A percentile compares a stretch with the other conserved stretches of the same genome.
These are phyloP conservation scores for Aspergillus pseudotamarii DNA, from an alignment of 2,329 filamentous ascomycete species.

Conservation along the genomic window DNA sequence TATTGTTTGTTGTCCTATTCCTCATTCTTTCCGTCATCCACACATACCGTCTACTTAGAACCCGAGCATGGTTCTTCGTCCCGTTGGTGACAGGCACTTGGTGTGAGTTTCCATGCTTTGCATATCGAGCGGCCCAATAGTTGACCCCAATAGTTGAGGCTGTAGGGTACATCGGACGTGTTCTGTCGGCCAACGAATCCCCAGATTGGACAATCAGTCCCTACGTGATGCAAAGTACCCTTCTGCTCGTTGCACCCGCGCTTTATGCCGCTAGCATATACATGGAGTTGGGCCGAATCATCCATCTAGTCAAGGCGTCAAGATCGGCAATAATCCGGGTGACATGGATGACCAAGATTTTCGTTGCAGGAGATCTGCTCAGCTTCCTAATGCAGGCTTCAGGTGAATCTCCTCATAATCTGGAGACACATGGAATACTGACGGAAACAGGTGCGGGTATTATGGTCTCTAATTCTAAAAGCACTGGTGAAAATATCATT, in stretches of 20 bases:
- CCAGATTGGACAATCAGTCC: constrained; percentile 28
- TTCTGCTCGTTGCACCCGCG: constrained; percentile 29
- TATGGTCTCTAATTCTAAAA: constrained; percentile 21
- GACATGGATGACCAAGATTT: constrained; percentile 31
- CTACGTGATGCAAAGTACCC: constrained; percentile 30
- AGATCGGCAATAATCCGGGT: constrained; percentile 25
- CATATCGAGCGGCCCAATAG: neutral
- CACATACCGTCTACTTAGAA: constrained; percentile 26
- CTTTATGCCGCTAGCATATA: constrained; percentile 34
- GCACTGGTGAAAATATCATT: constrained; percentile 29
- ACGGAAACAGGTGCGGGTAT: constrained; percentile 25
- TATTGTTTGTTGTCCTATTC: constrained; percentile 29
- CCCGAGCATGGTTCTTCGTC: constrained; percentile 31
- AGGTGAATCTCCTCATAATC: constrained; percentile 15
- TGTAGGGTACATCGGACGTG: constrained; percentile 56
- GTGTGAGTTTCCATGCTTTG: constrained; percentile 31
- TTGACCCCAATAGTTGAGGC: constrained; percentile 47
- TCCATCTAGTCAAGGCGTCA: constrained; percentile 25
- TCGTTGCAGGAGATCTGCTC: constrained; percentile 32
- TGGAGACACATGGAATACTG: neutral
- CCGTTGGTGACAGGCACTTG: constrained; percentile 37
- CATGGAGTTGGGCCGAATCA: constrained; percentile 29
- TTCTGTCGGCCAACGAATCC: constrained; percentile 42
- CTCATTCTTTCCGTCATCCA: constrained; percentile 20
- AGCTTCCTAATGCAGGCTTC: constrained; percentile 36